Base-by-base conservation (phyloP, 1,139 yeast genomes). In the Nakaseomyces delphensis region DNA sequence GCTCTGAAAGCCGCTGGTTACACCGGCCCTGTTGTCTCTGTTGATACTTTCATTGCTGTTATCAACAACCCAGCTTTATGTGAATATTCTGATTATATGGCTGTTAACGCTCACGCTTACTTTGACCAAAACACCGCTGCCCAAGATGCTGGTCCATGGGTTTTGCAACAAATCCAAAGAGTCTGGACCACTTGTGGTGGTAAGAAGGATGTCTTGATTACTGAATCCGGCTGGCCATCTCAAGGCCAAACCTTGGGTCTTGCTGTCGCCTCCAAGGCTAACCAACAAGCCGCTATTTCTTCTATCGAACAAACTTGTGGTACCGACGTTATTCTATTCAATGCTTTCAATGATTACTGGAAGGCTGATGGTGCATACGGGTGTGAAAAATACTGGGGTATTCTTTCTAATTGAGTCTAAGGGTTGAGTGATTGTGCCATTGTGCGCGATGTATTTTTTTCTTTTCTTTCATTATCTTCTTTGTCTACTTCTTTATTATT, bases 151-250 rank as follows among this genome's bases (percentile, higher is more conserved):
- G 94, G 93, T 58, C 65, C 74, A 24, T 83, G 87, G 86, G 70
- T 82, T 53, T 57, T 74, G 56, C 59, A 68, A 49, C 87, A 81
- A 67, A 79, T 83, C 58, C 70, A 77, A 56, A 70, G 76, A 60
- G 83, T 82, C 55, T 70, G 74, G 65, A 64, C 74, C 50, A 78
- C 78, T 38, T 83, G 91, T 71, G 77, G 77, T 54, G 72, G 75
- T 54, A 54, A 64, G 43, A 80, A 82, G 64, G 53, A 62, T 30
- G 75, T 79, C 39, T 64, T 80, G 53, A 76, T 82, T 55, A 76
- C 83, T 40, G 93, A 83, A 67, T 74, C 86, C 43, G 93, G 93
- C 43, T 83, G 91, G 91, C 93, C 91, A 56, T 74, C 82, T 39
- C 63, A 73, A 55, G 91, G 91, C 62, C 66, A 74, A 51, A 65